Percentiles rank a stretch among this genome's conserved stretches.
These are phyloP conservation scores for Brettanomyces anomalus DNA, from an alignment of 805 yeast genomes.

Conservation along the genomic window DNA sequence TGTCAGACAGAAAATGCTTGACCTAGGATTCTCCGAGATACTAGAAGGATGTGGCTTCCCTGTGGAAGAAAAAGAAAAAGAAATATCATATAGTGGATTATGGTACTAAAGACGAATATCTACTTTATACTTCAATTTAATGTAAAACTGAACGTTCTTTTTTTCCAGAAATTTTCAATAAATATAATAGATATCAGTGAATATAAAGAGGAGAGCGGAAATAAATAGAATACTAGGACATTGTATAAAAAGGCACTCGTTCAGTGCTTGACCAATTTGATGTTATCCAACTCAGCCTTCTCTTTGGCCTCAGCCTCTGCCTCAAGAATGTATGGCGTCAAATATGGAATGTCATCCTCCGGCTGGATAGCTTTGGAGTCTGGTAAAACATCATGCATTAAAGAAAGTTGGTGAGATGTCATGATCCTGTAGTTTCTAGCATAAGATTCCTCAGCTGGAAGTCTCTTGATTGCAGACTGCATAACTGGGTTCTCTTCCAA, in stretches of 20 bases:
- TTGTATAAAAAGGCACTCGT: no score
- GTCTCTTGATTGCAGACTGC: constrained; percentile 82
- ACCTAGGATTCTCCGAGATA: constrained; percentile 42
- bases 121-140: background rate
- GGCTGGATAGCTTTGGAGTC: constrained; percentile 66
- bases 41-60: constrained; percentile 61
- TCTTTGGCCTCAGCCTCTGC: constrained; percentile 89
- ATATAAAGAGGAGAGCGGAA: background rate
- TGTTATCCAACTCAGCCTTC: constrained; percentile 81
- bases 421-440: constrained; percentile 89
- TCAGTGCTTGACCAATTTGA: constrained; percentile 25
- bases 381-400: constrained; percentile 82
- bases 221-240: no score
- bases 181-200: background rate
- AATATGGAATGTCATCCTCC: constrained; percentile 74
- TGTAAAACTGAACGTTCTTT: no score
- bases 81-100: constrained; percentile 47
- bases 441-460: constrained; percentile 76
- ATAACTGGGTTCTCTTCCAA: constrained; percentile 79
- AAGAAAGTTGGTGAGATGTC: constrained; percentile 83
- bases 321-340: constrained; percentile 84
- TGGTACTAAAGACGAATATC: constrained; percentile 34
- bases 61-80: constrained; percentile 38
- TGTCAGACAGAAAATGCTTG: constrained; percentile 35
- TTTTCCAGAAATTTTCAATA: background rate